These are phyloP conservation scores for Penicillium herquei DNA, from an alignment of 495 filamentous ascomycete species.

Conservation along the genomic window DNA sequence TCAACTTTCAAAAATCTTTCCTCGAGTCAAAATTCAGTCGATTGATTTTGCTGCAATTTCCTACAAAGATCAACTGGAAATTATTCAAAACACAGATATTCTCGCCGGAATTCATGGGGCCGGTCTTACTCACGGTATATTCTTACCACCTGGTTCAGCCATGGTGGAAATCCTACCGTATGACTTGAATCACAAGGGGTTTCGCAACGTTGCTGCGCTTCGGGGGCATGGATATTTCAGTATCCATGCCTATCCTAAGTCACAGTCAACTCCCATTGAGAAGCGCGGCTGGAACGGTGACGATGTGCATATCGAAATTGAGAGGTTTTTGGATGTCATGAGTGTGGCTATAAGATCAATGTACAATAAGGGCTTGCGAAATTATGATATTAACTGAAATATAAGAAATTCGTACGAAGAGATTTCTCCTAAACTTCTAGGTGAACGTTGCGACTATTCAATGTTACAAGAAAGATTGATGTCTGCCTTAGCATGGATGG, in stretches of 20 bases:
- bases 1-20: constrained; percentile 17
- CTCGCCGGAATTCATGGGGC: constrained; percentile 42
- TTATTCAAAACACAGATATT: constrained; percentile 32
- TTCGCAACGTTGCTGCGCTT: constrained; percentile 33
- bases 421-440: too few relatives aligned
- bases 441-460: too few relatives aligned
- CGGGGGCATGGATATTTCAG: constrained; percentile 31
- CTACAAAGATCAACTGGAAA: constrained; percentile 31
- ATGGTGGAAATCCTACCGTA: constrained; percentile 40
- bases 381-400: neutral
- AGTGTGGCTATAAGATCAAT: constrained; percentile 17
- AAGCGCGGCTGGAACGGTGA: constrained; percentile 19
- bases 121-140: constrained; percentile 38
- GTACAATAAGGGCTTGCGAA: constrained; percentile 21
- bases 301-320: constrained; percentile 17
- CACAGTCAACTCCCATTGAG: neutral
- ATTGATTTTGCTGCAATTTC: constrained; percentile 36
- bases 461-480: too few relatives aligned
- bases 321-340: constrained; percentile 18
- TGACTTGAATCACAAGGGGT: constrained; percentile 32
- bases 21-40: constrained; percentile 26
- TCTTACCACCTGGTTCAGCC: constrained; percentile 27
- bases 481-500: too few relatives aligned
- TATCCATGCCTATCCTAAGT: constrained; percentile 12
- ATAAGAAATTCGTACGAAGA: too few relatives aligned